A percentile compares a stretch with the other conserved stretches of the same genome.
These are phyloP conservation scores for Lablab purpureus DNA, from an alignment of 306 rosid species.

Conservation along the genomic window DNA sequence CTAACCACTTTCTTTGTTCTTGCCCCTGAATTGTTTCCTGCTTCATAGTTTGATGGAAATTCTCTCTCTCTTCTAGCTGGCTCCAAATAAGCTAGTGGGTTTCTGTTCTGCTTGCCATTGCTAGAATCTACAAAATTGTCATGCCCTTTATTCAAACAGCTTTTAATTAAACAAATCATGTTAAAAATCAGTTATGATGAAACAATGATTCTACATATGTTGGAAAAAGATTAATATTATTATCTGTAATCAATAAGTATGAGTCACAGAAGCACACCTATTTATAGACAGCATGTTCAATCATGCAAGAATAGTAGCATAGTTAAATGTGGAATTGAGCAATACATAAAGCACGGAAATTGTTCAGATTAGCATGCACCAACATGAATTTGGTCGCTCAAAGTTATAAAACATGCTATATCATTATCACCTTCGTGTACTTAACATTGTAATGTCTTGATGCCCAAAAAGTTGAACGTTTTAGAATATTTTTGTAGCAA, in stretches of 20 bases:
- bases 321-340: neutral
- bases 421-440: too few species aligned
- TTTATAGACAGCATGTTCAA: too few species aligned
- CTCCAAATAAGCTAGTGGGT: constrained; percentile 45
- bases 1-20: constrained; percentile 72
- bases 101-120: constrained; percentile 39
- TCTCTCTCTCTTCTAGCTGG: constrained; percentile 42
- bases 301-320: neutral
- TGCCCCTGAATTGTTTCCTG: constrained; percentile 43
- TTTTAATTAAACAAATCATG: neutral
- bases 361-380: neutral
- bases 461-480: neutral
- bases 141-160: constrained; percentile 9
- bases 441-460: too few species aligned
- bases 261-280: neutral
- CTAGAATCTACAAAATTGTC: constrained; percentile 52
- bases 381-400: neutral
- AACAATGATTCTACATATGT: neutral
- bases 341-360: neutral
- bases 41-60: constrained; percentile 42
- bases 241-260: neutral
- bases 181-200: neutral
- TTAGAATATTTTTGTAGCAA: neutral
- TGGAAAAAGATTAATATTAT: neutral
- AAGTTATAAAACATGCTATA: too few species aligned